phyloP scores from a whole-genome alignment of 176 grass and related monocot genomes.

The Oryza meyeriana region DNA sequence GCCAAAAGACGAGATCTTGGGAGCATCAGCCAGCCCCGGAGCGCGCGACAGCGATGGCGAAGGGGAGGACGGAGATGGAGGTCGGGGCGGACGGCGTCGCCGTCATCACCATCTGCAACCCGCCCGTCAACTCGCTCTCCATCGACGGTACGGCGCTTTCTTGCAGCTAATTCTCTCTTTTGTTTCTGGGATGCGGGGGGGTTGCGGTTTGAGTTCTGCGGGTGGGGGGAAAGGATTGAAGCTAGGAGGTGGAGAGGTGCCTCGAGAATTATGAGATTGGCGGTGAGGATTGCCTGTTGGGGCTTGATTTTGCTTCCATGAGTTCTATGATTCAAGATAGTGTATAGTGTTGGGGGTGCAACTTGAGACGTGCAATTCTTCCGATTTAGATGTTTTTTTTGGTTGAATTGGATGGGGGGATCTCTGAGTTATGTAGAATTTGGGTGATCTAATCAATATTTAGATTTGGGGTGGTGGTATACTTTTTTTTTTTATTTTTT shows the following conservation, averaged over 20 bases:
- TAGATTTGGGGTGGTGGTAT: neutral
- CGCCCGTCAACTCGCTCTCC: constrained; percentile 80
- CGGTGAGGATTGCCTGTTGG: neutral
- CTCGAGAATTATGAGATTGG: neutral
- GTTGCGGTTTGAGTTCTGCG: neutral
- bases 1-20: constrained; percentile 28
- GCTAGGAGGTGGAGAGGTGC: neutral
- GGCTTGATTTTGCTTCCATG: constrained; percentile 17
- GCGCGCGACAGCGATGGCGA: constrained; percentile 38
- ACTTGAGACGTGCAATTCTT: neutral
- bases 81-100: constrained; percentile 82
- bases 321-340: constrained; percentile 14
- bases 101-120: constrained; percentile 84
- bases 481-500: no score
- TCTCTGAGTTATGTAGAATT: neutral
- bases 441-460: neutral
- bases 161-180: neutral
- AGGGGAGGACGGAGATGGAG: constrained; percentile 72
- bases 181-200: neutral
- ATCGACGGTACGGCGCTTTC: constrained; percentile 42
- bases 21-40: neutral
- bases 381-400: neutral
- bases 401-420: neutral
- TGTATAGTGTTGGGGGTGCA: neutral
- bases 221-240: neutral